Evolutionary conservation across 306 rosid species (phyloP), one percentile per base, ranked within the genome.

Genomic region (Ormosia semicastrata): DNA sequence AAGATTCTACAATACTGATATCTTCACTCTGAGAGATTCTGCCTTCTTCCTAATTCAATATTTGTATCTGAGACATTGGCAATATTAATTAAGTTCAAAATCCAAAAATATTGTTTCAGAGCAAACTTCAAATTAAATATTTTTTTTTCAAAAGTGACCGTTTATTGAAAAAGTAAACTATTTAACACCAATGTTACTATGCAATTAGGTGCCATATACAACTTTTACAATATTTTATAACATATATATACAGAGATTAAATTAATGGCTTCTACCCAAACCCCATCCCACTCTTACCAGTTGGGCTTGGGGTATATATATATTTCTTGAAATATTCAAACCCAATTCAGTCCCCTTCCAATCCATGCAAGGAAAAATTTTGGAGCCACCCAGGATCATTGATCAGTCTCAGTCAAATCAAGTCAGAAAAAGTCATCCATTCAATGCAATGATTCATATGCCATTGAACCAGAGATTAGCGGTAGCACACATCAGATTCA

Each of bases 391-490:
- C 33, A 12, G 7, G 37, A 40, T 52, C 17, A 81, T 63, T 40
- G 2, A 77, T 78, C 39, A 79, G 7, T 43, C 76, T 4, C 3
- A 78, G 79, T 86, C 84, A 82, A 86, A 82, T 79, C 72, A 75
- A 30, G 82, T 43, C 80, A 80, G 49, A 17, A 66, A 24, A 24
- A 77, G 36, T 69, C 76, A n/a, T 67, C 6, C 3, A 52, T 10
- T 65, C 13, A 78, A 71, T 9, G 50, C 39, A 53, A 43, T 72
- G 50, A 1, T 5, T 56, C 13, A 65, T n/a, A 34, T 24, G 33
- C 58, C 41, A 66, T 15, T 79, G 11, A 36, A 41, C 6, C 32
- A 83, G 2, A 7, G 24, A 24, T 24, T 24, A 24, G 1, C 24
- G 1, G 44, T 3, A 72, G 34, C 37, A 44, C 17, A 67, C 5